phyloP scores from a whole-genome alignment of 345 rosid genomes.

The Toxicodendron radicans region DNA sequence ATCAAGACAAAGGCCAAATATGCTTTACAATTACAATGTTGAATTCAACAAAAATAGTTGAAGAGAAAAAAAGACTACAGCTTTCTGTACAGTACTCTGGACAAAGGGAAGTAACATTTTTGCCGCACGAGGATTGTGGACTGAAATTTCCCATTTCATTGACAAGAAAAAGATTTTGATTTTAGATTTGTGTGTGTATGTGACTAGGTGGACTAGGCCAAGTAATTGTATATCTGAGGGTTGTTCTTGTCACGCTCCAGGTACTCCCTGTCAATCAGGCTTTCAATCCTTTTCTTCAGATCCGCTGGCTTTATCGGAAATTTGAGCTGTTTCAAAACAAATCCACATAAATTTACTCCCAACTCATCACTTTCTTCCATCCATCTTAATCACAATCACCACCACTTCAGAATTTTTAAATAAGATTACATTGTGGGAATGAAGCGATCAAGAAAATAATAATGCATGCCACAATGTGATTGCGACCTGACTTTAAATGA shows the following conservation, averaged over 20 bases:
- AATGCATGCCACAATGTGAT: neutral
- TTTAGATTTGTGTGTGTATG: neutral
- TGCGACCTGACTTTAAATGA: neutral
- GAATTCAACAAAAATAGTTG: slow-evolving; percentile 10
- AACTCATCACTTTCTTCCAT: neutral
- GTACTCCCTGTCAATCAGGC: slow-evolving; percentile 95
- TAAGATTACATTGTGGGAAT: too few species aligned
- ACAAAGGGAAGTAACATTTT: slow-evolving; percentile 16
- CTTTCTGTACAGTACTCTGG: slow-evolving; percentile 41
- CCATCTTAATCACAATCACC: neutral
- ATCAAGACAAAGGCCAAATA: slow-evolving; percentile 20
- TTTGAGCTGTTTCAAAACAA: slow-evolving; percentile 65
- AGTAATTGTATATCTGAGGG: slow-evolving; percentile 94
- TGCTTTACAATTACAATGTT: slow-evolving; percentile 41
- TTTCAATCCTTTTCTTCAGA: slow-evolving; percentile 96
- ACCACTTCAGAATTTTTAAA: neutral
- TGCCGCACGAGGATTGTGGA: slow-evolving; percentile 1
- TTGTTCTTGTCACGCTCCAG: slow-evolving; percentile 98
- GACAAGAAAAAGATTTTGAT: slow-evolving; percentile 11
- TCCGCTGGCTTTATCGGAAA: slow-evolving; percentile 95
- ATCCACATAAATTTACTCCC: too few species aligned
- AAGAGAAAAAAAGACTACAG: slow-evolving; percentile 13
- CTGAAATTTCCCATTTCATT: slow-evolving; percentile 24
- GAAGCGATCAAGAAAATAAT: too few species aligned
- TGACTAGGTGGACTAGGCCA: slow-evolving; percentile 44